Evolutionary conservation across 2,329 filamentous ascomycete genomes (phyloP).

Genomic region (Botrytis porri): DNA sequence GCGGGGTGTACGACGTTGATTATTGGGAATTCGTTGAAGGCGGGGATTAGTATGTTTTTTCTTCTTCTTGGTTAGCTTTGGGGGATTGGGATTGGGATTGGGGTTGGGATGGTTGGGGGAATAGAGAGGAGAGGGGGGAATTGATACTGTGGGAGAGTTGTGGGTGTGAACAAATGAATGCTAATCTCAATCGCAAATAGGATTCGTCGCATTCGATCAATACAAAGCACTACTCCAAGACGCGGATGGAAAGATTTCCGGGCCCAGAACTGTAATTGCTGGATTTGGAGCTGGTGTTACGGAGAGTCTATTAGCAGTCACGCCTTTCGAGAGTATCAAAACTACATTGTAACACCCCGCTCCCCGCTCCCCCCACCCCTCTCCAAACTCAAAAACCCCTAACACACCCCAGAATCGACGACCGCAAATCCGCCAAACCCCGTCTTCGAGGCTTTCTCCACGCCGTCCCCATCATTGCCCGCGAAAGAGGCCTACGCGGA

Average conservation of each 20-base stretch:
- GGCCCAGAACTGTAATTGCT: constrained; percentile 85
- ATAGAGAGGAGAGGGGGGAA: not conserved
- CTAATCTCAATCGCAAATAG: constrained; percentile 41
- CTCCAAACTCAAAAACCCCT: not conserved
- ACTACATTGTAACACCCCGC: constrained; percentile 66
- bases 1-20: constrained; percentile 96
- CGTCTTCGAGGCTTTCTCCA: constrained; percentile 90
- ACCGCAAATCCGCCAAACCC: constrained; percentile 81
- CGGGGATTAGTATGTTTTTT: constrained; percentile 73
- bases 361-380: not conserved
- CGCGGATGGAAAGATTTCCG: constrained; percentile 81
- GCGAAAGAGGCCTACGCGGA: constrained; percentile 81
- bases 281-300: constrained; percentile 94
- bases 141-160: not conserved
- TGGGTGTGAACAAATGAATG: not conserved
- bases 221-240: constrained; percentile 84
- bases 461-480: constrained; percentile 80
- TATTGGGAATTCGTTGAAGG: constrained; percentile 94
- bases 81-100: not conserved
- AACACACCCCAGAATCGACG: constrained; percentile 68
- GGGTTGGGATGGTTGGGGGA: not conserved
- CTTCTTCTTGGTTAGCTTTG: not conserved
- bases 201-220: constrained; percentile 93
- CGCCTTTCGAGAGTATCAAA: constrained; percentile 97
- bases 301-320: constrained; percentile 89